Evolutionary conservation across 768 basidiomycete species (phyloP), one percentile per base, ranked within the genome.

Genomic region (Amanita rimosa): DNA sequence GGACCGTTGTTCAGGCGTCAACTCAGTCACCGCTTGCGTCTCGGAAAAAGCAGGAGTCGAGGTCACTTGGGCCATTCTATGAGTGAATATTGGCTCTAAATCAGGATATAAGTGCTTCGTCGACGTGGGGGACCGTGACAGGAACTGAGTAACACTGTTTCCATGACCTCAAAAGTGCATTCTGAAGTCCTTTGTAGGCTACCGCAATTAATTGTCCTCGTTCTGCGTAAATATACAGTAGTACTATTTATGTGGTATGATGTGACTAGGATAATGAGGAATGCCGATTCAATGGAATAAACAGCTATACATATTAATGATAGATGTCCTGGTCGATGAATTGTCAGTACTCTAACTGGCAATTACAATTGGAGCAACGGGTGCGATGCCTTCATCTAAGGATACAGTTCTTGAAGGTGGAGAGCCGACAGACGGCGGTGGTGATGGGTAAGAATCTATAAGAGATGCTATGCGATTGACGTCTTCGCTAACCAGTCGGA

Each of bases 381-480:
- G 31, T 22, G 21, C 26, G 11, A n/a, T 7, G 6, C 16, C 26
- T 26, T 48, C 38, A 27, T 48, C 50, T 16, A 51, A 21, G 14
- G 60, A 57, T 46, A 60, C 57, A 13, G 55, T 57, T 29, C 62
- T 54, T 16, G 58, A 58, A n/a, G 62, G 57, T 3, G 66, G 67
- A 10, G 67, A 68, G 49, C 64, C 62, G 26, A 60, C 46, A 3
- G 66, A 67, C 16, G 63, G 65, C 44, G 74, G 76, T 1, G 74
- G 75, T 0, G 75, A 75, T 16, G 76, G 76, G 57, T 77, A 78
- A 13, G 70, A 64, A 29, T 67, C 66, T n/a, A 57, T 57, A 6
- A 68, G 67, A 38, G 62, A 63, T 31, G 49, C 53, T 27, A 52
- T 49, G 35, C 46, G 55, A 39, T 59, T 57, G 40, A 22, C 21